phyloP scores from a whole-genome alignment of 140 eudicot species.

The Flaveria floridana region DNA sequence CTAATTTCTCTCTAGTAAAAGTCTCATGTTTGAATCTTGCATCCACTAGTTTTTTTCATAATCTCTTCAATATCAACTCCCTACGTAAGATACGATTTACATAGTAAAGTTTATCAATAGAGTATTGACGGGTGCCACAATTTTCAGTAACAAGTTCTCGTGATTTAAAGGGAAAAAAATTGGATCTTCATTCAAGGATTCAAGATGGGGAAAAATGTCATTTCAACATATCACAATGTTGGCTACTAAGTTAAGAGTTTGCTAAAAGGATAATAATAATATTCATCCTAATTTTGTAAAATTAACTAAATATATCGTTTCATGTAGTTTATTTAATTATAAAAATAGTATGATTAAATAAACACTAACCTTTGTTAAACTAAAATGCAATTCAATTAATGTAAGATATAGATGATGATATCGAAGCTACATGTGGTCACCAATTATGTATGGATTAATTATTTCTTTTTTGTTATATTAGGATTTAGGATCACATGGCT shows the following conservation, averaged over 20 bases:
- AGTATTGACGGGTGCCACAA: too few species aligned
- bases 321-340: not conserved
- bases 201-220: not conserved
- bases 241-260: conserved; percentile 8
- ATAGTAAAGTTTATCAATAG: too few species aligned
- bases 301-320: not conserved
- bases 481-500: not conserved
- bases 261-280: not conserved
- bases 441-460: conserved; percentile 16
- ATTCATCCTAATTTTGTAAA: not conserved
- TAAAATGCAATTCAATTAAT: too few species aligned
- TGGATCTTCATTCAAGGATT: not conserved
- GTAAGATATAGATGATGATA: not conserved
- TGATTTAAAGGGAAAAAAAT: too few species aligned
- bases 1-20: too few species aligned
- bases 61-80: too few species aligned
- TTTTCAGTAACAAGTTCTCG: too few species aligned
- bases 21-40: too few species aligned
- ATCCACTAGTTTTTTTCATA: too few species aligned
- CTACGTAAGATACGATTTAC: too few species aligned
- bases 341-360: not conserved
- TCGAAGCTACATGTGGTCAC: conserved; percentile 28
- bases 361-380: not conserved
- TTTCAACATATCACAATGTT: not conserved
- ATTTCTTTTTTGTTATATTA: conserved; percentile 3